Evolutionary conservation across 2,329 filamentous ascomycete genomes (phyloP), one percentile per base, ranked within the genome.

Genomic region (Aspergillus glaucus): DNA sequence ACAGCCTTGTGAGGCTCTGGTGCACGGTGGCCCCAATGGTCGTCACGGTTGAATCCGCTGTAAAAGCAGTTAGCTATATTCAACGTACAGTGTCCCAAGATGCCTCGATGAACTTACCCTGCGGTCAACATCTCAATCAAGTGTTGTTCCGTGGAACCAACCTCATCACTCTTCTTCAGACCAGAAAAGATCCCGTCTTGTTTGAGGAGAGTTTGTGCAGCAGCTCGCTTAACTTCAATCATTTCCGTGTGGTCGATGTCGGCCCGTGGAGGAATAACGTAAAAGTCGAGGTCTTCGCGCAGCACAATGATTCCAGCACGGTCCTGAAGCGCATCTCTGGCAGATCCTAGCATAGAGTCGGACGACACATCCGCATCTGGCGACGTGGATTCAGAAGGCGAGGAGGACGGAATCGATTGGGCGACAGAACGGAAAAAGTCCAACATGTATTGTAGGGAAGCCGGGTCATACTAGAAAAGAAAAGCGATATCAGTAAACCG

Each of bases 41-140:
- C 93, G 55, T 96, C 88, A 62, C 95, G 88, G 66, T 97, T 91
- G 75, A 98, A 98, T 34, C 93, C 93, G 59, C 93, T 97, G 58
- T 8, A 43, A 44, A 34, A 48, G 19, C 24, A 28, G 58, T 58
- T 58, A 60, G 55, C 30, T 36, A 36, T n/a, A 5, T 22, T 17
- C 43, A 30, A 14, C 10, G 24, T 30, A 30, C 30, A 19, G n/a
- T 14, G 42, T 12, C 15, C 14, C 26, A 24, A 36, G 14, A 19
- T 15, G 30, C 21, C 39, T 14, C 6, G 9, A 12, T 19, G 14
- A 24, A 75, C 86, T 73, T 78, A 97, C 92, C 92, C 93, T 65
- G 93, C 93, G 47, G 93, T 98, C 71, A 98, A 73, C 93, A 98
- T 98, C 75, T 98, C 93, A 62, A 98, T 98, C 36, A 98, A 78